Base-by-base conservation (phyloP, 176 grass and related monocot species). In the Carex cristatella region DNA sequence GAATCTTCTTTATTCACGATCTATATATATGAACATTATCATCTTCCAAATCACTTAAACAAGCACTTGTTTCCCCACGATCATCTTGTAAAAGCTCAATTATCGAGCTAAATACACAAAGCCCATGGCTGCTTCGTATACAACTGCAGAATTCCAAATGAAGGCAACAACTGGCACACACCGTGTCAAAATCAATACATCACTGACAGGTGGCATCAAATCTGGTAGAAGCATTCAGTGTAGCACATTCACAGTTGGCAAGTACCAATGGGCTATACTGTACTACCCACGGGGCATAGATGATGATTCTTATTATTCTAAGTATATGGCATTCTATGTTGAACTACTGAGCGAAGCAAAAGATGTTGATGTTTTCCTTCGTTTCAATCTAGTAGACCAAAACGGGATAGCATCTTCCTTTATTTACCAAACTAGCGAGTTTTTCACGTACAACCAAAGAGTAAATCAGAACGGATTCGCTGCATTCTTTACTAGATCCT, bases 361-460 rank as follows among this genome's bases (percentile, higher is more conserved):
- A n/a, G 5, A 42, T 69, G 4, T 40, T 18, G 5, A 1, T 1
- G 13, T 42, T 7, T 40, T 40, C 0, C 1, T 42, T 4, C 1
- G 14, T 40, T 6, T 42, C 15, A 40, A 35, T 69, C 67, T 42
- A 18, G 14, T 42, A 18, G 5, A 42, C 2, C 0, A 42, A n/a
- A 42, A 16, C 15, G 32, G 67, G 4, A 30, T 14, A 13, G 31
- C 32, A 68, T 68, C 65, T 37, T 12, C 2, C 4, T 1, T 23
- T 23, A 23, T 0, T 14, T 0, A 68, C 12, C 7, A 11, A 12
- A 1, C 18, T 0, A 69, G 4, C 5, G 0, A 0, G 0, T 1
- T 1, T 15, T 38, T 69, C 13, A 6, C 5, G 9, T 70, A 70
- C 9, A 2, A 0, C 7, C 2, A n/a, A 9, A 44, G 44, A 18